Evolutionary conservation across 176 grass and related monocot species (phyloP), one percentile per base, ranked within the genome.

Genomic region (Triticum monococcum): DNA sequence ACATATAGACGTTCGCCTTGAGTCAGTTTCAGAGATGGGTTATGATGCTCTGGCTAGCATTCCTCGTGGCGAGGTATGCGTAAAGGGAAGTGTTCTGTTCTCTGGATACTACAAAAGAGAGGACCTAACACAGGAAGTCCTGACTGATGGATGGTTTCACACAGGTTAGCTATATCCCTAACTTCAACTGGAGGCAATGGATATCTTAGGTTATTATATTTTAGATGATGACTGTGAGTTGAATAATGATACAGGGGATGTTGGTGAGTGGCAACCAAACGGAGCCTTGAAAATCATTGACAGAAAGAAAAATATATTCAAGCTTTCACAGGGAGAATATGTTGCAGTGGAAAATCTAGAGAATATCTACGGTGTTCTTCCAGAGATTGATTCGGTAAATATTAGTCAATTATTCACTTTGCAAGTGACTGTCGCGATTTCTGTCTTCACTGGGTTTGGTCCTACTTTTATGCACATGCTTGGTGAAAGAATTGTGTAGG

Each of bases 231-330:
- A 64, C 23, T 86, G 9, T 79, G 78, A 48, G 43, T 37, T 41
- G 32, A 72, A 74, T 81, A 23, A 64, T 67, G 17, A 64, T 83
- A 74, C 91, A 96, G 96, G 96, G 59, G 96, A 98, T 87, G 82
- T 98, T 88, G 96, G 96, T 71, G 96, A 98, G 81, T 98, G 91
- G 91, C 93, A 98, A 81, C 64, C 88, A 88, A 74, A 95, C 68
- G 96, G 96, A 80, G 79, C 89, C 81, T 81, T 98, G 79, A 98
- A 98, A 88, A 87, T 98, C 54, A 95, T 98, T 91, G 96, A 98
- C 79, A 93, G 96, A 79, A 98, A 95, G 90, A 98, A 98, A 65
- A 98, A 95, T 81, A 98, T 98, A 85, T 98, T 98, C 80, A 98
- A 98, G 85, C 93, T 98, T 84, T 98, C 96, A 52, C 93, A 98